phyloP scores from a whole-genome alignment of 1,284 basidiomycete species.

The Marasmius sp. region DNA sequence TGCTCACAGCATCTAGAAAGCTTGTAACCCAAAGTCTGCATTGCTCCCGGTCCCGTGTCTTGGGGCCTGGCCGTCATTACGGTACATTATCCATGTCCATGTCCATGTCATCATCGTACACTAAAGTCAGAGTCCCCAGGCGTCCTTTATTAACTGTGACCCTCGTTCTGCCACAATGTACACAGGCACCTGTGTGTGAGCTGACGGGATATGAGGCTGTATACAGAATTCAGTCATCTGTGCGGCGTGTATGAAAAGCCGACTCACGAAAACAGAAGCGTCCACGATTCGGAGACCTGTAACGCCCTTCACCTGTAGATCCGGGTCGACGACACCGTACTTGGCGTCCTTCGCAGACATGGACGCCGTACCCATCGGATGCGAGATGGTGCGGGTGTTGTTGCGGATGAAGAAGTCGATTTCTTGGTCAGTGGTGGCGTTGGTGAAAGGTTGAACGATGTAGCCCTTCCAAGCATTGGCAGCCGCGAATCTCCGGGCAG shows the following conservation, averaged over 20 bases:
- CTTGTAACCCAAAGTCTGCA: too few species aligned
- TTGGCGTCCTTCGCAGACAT: constrained; percentile 22
- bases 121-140: neutral
- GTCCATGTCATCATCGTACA: too few species aligned
- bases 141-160: constrained; percentile 17
- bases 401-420: constrained; percentile 21
- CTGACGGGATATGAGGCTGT: constrained; percentile 17
- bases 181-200: constrained; percentile 17
- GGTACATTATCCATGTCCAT: too few species aligned
- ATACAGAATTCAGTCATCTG: neutral
- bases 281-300: constrained; percentile 35
- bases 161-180: constrained; percentile 18
- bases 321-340: constrained; percentile 48
- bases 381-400: constrained; percentile 16
- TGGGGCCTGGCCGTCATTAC: too few species aligned
- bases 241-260: constrained; percentile 1
- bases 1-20: too few species aligned
- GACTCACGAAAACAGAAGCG: constrained; percentile 30
- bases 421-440: constrained; percentile 21
- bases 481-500: constrained; percentile 28
- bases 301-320: constrained; percentile 36
- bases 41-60: too few species aligned
- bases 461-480: constrained; percentile 34
- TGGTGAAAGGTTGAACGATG: constrained; percentile 20
- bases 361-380: constrained; percentile 26